Evolutionary conservation across 257 asterid genomes (phyloP).

Genomic region (Capsicum pubescens): DNA sequence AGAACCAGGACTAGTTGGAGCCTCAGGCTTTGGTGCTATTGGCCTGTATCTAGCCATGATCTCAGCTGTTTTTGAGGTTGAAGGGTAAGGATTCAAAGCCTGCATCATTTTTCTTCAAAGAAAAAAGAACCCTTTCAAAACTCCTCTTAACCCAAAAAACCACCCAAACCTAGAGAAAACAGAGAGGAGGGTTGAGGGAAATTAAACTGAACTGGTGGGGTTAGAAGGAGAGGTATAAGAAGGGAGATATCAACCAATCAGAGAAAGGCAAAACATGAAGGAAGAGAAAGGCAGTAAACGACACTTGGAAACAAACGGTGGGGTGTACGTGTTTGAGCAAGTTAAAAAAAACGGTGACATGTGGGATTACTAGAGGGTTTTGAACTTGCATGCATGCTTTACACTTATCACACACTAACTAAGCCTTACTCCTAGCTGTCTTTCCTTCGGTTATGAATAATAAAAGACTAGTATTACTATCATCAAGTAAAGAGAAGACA

Average conservation of each 20-base stretch:
- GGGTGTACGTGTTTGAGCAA: slow-evolving; percentile 73
- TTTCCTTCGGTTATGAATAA: slow-evolving; percentile 13
- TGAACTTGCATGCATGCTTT: slow-evolving; percentile 67
- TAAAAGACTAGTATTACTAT: neutral
- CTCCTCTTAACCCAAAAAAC: slow-evolving; percentile 2
- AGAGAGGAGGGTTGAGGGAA: neutral
- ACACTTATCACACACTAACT: slow-evolving; percentile 51
- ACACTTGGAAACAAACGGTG: slow-evolving; percentile 79
- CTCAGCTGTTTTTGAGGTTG: slow-evolving; percentile 73
- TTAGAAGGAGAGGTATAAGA: slow-evolving; percentile 37
- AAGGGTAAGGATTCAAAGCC: slow-evolving; percentile 58
- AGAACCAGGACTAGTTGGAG: slow-evolving; percentile 31
- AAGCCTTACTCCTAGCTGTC: neutral
- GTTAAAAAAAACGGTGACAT: slow-evolving; percentile 59
- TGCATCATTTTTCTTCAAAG: slow-evolving; percentile 56
- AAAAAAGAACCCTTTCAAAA: neutral
- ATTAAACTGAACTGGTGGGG: neutral
- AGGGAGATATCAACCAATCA: slow-evolving; percentile 48
- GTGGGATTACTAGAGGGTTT: slow-evolving; percentile 53
- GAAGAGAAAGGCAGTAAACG: slow-evolving; percentile 32
- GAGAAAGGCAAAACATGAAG: slow-evolving; percentile 67
- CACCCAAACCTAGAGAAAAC: neutral
- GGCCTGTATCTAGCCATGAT: slow-evolving; percentile 94
- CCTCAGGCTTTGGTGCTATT: slow-evolving; percentile 87
- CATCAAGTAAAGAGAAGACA: neutral